A percentile compares a stretch with the other conserved stretches of the same genome.
Conservation (phyloP, 2,329 filamentous ascomycete genomes). For the Plenodomus lindquistii region DNA sequence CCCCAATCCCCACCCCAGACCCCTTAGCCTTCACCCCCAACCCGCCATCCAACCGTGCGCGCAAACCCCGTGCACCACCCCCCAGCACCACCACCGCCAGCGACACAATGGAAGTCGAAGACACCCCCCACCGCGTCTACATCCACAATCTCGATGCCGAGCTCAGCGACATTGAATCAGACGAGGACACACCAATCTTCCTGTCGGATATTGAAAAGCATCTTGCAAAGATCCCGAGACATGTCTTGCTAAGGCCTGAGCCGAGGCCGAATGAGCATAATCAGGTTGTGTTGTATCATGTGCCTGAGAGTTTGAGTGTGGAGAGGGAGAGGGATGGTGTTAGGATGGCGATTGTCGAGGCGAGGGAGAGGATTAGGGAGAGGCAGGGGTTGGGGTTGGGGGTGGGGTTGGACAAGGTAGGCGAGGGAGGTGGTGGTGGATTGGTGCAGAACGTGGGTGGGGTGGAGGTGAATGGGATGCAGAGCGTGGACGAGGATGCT, state of each 20-base stretch:
- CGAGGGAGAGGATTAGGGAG: slow-evolving; percentile 69
- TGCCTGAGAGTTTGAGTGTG: slow-evolving; percentile 76
- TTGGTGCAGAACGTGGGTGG: too few species aligned
- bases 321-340: slow-evolving; percentile 74
- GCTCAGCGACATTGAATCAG: slow-evolving; percentile 69
- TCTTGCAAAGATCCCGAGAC: slow-evolving; percentile 69
- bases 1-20: slow-evolving; percentile 8
- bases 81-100: slow-evolving; percentile 37
- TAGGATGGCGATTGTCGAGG: slow-evolving; percentile 80
- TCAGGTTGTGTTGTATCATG: slow-evolving; percentile 78
- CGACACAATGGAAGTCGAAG: slow-evolving; percentile 81
- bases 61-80: slow-evolving; percentile 14
- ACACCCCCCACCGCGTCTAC: slow-evolving; percentile 85
- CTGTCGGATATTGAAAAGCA: slow-evolving; percentile 84
- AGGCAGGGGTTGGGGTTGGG: slow-evolving; percentile 50
- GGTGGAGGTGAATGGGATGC: too few species aligned
- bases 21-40: slow-evolving; percentile 13
- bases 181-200: slow-evolving; percentile 70
- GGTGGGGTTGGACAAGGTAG: slow-evolving; percentile 34
- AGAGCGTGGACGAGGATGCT: slow-evolving; percentile 59
- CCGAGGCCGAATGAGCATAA: slow-evolving; percentile 56
- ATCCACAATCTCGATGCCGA: slow-evolving; percentile 90
- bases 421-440: background rate
- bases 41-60: slow-evolving; percentile 12
- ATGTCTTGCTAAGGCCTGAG: slow-evolving; percentile 60